Evolutionary conservation across 495 filamentous ascomycete species (phyloP), one percentile per base, ranked within the genome.

Genomic region (Xanthoparmelia taractica): DNA sequence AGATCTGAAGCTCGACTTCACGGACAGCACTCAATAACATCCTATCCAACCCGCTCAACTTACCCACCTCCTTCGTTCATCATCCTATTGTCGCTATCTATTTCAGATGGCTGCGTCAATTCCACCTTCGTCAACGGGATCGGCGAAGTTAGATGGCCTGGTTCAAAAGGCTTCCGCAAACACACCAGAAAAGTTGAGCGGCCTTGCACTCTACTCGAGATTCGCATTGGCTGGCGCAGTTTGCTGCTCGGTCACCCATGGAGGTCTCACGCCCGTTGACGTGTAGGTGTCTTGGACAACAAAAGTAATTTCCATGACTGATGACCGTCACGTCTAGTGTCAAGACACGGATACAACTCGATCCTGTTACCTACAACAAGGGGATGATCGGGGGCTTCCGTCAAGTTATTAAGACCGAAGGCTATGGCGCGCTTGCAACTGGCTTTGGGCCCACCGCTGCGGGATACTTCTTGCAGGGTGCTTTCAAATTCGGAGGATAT

Each of bases 181-280:
- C 55, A 73, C 82, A 73, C 72, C 83, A 66, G 36, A 77, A 68
- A 74, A 75, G 63, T 71, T 79, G 61, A 77, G 71, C 61, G 85
- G 83, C 50, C 63, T 83, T 65, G 73, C 73, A 57, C 83, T 90
- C 61, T 90, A 91, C 80, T 85, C 87, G 65, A 79, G 90, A 74
- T 96, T 96, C 80, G 91, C 92, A 74, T 88, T 96, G 71, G 91
- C 92, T 66, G 92, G 91, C 75, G 92, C 91, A 68, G 79, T 95
- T 78, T 96, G 92, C 86, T 96, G 92, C 76, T 90, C 89, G 71
- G 80, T 96, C 78, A 96, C 92, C 69, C 92, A 96, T 81, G 92
- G 92, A 71, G 85, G 82, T 71, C 83, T 96, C 73, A 96, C 92
- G 61, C 92, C 92, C 69, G 89, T 96, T 72, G 92, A 96, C 87